Base-by-base conservation (phyloP, 1,284 basidiomycete genomes). In the Peniophora sp. region DNA sequence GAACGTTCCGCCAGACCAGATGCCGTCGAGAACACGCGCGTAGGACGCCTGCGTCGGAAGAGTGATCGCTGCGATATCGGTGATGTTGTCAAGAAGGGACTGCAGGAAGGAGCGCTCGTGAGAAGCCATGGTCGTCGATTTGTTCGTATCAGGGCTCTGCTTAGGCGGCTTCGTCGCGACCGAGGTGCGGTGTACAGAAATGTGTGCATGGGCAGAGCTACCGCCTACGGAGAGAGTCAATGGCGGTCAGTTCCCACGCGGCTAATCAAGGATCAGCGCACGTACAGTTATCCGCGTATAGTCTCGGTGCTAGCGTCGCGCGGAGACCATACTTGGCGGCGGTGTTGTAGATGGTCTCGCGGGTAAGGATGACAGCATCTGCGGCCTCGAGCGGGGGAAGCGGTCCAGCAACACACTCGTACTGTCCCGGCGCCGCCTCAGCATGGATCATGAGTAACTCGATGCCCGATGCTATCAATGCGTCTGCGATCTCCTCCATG, bases 371-470 rank as follows among this genome's bases (percentile, higher is more conserved):
- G 24, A 87, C 65, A 0, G 83, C 79, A 55, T 88, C 86, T 1
- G 77, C 81, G 2, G 84, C 81, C 56, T 83, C 72, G 5, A 88
- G 62, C 0, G 84, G 84, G 2, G 75, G 58, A 23, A 87, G 61
- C 2, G 85, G 83, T 0, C 81, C 84, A 0, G 82, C 85, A 24
- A 82, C 69, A 11, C 88, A 61, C 63, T 88, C 85, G 52, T 81
- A 88, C 73, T 89, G 85, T 23, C 87, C 84, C 3, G 83, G 81
- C 2, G 83, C 83, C 24, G 74, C 79, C 64, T 88, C 86, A 27
- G 50, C 53, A 48, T 81, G 81, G 54, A 76, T 77, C 71, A 80
- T 74, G 54, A 78, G 69, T 2, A 85, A 59, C 51, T 77, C 70
- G 8, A 85, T 73, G 0, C 72, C 76, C 9, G 72, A 68, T 0